Evolutionary conservation across 2,329 filamentous ascomycete genomes (phyloP).

Genomic region (Venturia oleaginea): DNA sequence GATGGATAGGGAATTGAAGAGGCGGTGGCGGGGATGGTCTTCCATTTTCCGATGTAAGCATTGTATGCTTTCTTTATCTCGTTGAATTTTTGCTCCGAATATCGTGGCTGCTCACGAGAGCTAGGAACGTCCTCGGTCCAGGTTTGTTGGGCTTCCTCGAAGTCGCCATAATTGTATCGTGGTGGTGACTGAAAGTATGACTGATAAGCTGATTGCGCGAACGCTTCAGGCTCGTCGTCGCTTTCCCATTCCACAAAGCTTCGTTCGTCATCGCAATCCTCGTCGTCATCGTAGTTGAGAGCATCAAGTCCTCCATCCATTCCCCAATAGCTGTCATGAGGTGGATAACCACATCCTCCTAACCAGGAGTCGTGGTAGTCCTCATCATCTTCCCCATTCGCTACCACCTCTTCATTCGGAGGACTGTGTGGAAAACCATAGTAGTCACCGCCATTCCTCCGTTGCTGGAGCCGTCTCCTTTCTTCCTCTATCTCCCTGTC

Average conservation of each 20-base stretch:
- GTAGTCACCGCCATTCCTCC: not conserved
- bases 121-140: not conserved
- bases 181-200: not conserved
- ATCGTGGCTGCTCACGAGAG: not conserved
- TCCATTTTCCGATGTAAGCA: not conserved
- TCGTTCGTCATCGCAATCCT: not conserved
- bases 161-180: not conserved
- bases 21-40: not conserved
- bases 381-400: not conserved
- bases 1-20: not conserved
- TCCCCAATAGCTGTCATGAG: not conserved
- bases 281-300: not conserved
- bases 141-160: not conserved
- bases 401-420: not conserved
- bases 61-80: slow-evolving; percentile 1
- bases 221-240: not conserved
- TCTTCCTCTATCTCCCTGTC: not conserved
- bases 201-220: not conserved
- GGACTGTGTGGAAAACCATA: not conserved
- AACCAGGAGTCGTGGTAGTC: not conserved
- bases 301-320: not conserved
- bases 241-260: not conserved
- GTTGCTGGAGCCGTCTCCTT: not conserved
- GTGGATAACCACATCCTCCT: not conserved
- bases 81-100: not conserved